phyloP scores from a whole-genome alignment of 106 monocot species.

The Dendrobium catenatum region DNA sequence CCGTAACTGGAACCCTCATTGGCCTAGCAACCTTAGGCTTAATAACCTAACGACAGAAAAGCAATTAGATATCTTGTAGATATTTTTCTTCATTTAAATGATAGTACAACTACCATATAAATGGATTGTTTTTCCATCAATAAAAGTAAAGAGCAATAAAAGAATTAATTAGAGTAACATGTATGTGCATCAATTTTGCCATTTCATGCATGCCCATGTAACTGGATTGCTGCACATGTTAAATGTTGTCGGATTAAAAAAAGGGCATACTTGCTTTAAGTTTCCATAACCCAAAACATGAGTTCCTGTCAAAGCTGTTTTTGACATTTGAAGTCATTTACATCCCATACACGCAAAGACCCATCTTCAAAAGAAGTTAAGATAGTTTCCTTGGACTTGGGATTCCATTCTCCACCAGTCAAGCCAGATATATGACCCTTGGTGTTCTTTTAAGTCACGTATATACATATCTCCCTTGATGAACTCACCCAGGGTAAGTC shows the following conservation, averaged over 20 bases:
- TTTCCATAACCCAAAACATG: not conserved
- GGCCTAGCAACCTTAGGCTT: conserved; percentile 94
- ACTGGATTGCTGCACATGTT: not conserved
- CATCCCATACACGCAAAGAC: conserved; percentile 96
- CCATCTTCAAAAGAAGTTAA: conserved; percentile 99
- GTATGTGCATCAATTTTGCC: not conserved
- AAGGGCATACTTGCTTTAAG: not conserved
- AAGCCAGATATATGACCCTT: conserved; percentile 97
- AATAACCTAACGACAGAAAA: conserved; percentile 53
- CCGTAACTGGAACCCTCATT: conserved; percentile 68
- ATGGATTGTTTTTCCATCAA: not conserved
- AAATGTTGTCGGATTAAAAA: not conserved
- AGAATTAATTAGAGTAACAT: not conserved
- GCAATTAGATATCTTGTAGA: not conserved
- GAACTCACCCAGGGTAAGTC: conserved; percentile 91
- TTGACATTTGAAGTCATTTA: conserved; percentile 80
- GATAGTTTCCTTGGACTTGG: conserved; percentile 79
- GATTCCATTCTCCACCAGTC: conserved; percentile 96
- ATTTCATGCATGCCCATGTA: not conserved
- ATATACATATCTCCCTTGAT: conserved; percentile 99
- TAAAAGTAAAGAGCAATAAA: not conserved
- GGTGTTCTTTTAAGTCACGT: conserved; percentile 91
- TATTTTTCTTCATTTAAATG: not conserved
- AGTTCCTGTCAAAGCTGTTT: conserved; percentile 60
- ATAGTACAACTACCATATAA: not conserved